A percentile compares a stretch with the other conserved stretches of the same genome.
Evolutionary conservation across 176 grass and related monocot species (phyloP).

Genomic region (Poa annua): DNA sequence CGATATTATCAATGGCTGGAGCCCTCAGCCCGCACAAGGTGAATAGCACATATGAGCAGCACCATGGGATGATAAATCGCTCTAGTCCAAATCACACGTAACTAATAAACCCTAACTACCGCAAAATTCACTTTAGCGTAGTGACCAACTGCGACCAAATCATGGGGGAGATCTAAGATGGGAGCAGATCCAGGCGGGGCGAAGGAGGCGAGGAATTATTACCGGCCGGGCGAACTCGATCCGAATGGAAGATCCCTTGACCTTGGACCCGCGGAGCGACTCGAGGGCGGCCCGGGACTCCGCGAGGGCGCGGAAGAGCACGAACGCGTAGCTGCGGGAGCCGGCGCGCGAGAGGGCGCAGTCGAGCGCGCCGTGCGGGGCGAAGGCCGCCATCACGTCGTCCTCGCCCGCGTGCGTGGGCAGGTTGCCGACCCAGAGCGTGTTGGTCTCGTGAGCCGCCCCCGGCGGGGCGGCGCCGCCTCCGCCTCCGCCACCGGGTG

Average conservation of each 20-base stretch:
- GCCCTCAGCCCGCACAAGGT: neutral
- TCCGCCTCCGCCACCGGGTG: neutral
- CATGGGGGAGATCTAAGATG: neutral
- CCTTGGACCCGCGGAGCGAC: constrained; percentile 51
- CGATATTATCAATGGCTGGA: neutral
- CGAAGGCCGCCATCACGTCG: constrained; percentile 60
- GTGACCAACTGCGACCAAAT: neutral
- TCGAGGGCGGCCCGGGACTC: constrained; percentile 61
- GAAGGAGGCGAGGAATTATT: constrained; percentile 7
- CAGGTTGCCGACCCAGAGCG: constrained; percentile 75
- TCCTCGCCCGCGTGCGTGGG: constrained; percentile 45
- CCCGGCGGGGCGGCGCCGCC: neutral
- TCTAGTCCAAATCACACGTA: neutral
- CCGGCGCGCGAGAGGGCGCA: constrained; percentile 57
- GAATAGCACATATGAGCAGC: neutral
- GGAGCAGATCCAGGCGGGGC: constrained; percentile 6
- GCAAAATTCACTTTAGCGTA: neutral
- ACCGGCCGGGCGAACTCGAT: constrained; percentile 83
- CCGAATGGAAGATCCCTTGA: constrained; percentile 59
- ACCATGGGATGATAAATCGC: neutral
- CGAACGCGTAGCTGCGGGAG: constrained; percentile 75
- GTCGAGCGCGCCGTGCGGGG: constrained; percentile 67
- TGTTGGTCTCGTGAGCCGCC: constrained; percentile 44
- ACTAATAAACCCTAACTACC: constrained; percentile 28
- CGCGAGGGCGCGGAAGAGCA: constrained; percentile 61